phyloP scores from a whole-genome alignment of 495 filamentous ascomycete genomes.

The Wilcoxina mikolae region DNA sequence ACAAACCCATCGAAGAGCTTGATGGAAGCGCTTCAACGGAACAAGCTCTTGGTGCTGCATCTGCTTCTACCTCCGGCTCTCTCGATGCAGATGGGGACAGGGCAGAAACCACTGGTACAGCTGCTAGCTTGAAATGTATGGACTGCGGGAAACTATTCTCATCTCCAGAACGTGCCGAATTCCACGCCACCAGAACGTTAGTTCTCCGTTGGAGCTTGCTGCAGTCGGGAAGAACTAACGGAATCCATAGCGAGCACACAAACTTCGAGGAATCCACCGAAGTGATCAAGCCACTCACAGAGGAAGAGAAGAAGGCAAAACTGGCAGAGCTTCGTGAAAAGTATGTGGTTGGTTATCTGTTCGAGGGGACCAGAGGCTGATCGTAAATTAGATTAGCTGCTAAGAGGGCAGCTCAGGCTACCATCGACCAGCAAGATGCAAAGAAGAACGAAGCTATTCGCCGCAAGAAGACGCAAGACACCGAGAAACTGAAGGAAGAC shows the following conservation, averaged over 20 bases:
- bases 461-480: conserved; percentile 64
- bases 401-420: conserved; percentile 54
- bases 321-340: conserved; percentile 60
- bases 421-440: conserved; percentile 64
- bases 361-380: neutral
- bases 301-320: conserved; percentile 71
- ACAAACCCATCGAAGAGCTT: conserved; percentile 67
- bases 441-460: conserved; percentile 78
- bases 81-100: conserved; percentile 38
- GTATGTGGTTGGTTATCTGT: conserved; percentile 1
- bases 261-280: conserved; percentile 90
- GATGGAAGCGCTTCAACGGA: conserved; percentile 1
- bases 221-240: neutral
- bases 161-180: conserved; percentile 63
- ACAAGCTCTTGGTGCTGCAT: conserved; percentile 19
- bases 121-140: conserved; percentile 62
- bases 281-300: conserved; percentile 75
- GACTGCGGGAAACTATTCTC: conserved; percentile 88
- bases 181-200: conserved; percentile 75
- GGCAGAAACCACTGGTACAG: conserved; percentile 34
- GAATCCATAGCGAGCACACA: conserved; percentile 48
- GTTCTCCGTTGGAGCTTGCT: conserved; percentile 12
- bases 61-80: conserved; percentile 15
- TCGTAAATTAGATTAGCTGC: conserved; percentile 37
- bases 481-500: conserved; percentile 67